These are phyloP conservation scores for Fagopyrum homotropicum DNA, from an alignment of 148 eudicot species.

Conservation along the genomic window DNA sequence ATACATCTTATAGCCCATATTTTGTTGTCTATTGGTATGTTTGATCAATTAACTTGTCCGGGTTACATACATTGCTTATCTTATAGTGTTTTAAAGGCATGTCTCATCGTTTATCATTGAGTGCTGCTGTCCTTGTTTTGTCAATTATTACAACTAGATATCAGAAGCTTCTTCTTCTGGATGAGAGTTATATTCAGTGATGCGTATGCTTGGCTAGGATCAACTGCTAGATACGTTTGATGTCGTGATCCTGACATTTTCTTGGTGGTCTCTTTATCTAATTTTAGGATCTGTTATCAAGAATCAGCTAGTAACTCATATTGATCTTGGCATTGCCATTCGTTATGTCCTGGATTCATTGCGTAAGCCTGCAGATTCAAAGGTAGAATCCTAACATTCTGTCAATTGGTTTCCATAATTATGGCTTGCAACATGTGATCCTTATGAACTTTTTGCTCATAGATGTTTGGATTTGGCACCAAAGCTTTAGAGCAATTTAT, in stretches of 20 bases:
- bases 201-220: background rate
- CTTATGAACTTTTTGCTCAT: conserved; percentile 12
- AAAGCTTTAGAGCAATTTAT: conserved; percentile 83
- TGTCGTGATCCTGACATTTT: background rate
- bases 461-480: conserved; percentile 93
- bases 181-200: background rate
- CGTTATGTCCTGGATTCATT: conserved; percentile 86
- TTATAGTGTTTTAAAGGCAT: too few species aligned
- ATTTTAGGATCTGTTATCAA: conserved; percentile 78
- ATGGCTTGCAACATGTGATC: too few species aligned
- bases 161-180: background rate
- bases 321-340: conserved; percentile 86
- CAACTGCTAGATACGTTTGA: background rate
- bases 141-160: background rate
- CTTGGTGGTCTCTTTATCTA: background rate
- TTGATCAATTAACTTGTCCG: background rate
- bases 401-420: too few species aligned
- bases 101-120: too few species aligned
- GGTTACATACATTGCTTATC: too few species aligned
- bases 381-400: conserved; percentile 25
- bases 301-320: conserved; percentile 87
- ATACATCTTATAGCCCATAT: background rate
- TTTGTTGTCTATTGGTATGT: background rate
- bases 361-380: conserved; percentile 85
- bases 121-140: background rate